Evolutionary conservation across 1,284 basidiomycete genomes (phyloP).

Genomic region (Mixia osmundae): DNA sequence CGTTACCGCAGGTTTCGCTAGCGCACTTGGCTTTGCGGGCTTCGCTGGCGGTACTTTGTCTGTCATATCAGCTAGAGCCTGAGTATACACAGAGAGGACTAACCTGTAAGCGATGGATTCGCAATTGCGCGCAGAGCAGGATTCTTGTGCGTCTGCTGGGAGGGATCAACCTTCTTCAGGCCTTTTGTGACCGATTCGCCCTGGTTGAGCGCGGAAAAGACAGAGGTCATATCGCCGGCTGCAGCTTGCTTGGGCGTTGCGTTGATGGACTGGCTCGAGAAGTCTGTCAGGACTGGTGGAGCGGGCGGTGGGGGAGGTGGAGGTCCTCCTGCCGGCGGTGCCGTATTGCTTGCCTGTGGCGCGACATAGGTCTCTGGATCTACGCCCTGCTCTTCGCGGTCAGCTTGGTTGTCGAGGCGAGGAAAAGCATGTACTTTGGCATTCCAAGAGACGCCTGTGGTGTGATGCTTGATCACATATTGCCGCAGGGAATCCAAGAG

Average conservation of each 20-base stretch:
- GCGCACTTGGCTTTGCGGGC: constrained; percentile 12
- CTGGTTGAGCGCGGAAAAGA: constrained; percentile 81
- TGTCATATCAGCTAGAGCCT: background rate
- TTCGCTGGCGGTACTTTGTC: background rate
- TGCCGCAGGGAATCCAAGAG: constrained; percentile 55
- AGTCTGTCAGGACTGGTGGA: constrained; percentile 10
- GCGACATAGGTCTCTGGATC: constrained; percentile 16
- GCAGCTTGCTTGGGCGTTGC: constrained; percentile 26
- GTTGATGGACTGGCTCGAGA: constrained; percentile 21
- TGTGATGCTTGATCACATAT: constrained; percentile 70
- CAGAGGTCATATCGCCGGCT: constrained; percentile 43
- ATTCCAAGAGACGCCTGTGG: constrained; percentile 79
- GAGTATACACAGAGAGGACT: background rate
- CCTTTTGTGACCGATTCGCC: constrained; percentile 76
- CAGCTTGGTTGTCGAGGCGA: background rate
- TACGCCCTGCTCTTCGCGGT: constrained; percentile 14
- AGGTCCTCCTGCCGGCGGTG: constrained; percentile 19
- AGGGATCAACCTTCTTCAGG: constrained; percentile 79
- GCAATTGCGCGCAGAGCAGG: constrained; percentile 48
- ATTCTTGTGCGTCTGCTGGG: constrained; percentile 98
- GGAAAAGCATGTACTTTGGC: constrained; percentile 32
- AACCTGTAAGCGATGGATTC: background rate
- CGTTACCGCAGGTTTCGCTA: constrained; percentile 33
- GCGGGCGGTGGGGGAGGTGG: constrained; percentile 32
- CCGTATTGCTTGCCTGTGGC: constrained; percentile 17